These are phyloP conservation scores for Carex kokanica DNA, from an alignment of 176 grass and related monocot species.

Conservation along the genomic window DNA sequence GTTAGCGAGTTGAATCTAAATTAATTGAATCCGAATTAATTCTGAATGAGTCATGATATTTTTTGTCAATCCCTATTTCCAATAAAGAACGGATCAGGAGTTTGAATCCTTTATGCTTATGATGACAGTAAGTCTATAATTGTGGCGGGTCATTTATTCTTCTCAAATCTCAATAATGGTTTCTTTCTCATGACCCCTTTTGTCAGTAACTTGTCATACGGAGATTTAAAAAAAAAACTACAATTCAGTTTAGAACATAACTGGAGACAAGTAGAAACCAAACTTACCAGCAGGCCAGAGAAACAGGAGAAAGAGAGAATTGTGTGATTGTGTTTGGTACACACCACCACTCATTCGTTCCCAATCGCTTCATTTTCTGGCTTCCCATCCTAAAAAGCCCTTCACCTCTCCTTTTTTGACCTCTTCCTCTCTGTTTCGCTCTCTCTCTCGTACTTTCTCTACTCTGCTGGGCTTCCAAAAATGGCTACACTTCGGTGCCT, in stretches of 20 bases:
- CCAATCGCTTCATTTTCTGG: conserved; percentile 35
- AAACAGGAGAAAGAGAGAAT: conserved; percentile 15
- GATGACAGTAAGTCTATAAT: neutral
- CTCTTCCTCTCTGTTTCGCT: conserved; percentile 12
- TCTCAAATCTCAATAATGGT: neutral
- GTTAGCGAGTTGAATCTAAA: no score
- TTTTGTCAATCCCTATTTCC: no score
- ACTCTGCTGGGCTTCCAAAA: conserved; percentile 21
- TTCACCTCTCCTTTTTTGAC: conserved; percentile 44
- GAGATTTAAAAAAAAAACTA: neutral
- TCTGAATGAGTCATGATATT: no score
- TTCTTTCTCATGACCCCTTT: neutral
- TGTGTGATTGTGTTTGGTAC: conserved; percentile 46
- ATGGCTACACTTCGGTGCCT: conserved; percentile 49
- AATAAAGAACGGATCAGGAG: no score
- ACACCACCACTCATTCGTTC: conserved; percentile 33
- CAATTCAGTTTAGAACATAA: neutral
- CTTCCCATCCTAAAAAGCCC: neutral
- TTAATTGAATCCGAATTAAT: no score
- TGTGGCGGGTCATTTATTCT: neutral
- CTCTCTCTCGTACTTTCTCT: conserved; percentile 24
- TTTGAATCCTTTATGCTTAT: neutral
- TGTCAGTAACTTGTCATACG: neutral
- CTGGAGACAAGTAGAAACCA: neutral
- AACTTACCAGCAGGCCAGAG: neutral